Percentiles rank a stretch among this genome's conserved stretches.
Conservation (phyloP, 1,284 basidiomycete species). For the Omphalotus olearius region DNA sequence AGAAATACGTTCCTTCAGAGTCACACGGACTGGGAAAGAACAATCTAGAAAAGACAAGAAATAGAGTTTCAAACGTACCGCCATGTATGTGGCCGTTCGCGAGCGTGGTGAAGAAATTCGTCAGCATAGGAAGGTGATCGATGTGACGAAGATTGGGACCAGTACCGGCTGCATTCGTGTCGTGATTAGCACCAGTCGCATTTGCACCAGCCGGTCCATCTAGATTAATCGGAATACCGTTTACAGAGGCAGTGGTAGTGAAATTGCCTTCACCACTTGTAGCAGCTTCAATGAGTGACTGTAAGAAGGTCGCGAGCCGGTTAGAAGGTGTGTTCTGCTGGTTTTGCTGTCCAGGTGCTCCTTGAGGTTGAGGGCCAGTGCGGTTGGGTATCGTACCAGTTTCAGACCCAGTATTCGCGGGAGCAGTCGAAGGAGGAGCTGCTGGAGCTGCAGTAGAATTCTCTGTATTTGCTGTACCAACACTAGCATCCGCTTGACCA, state of each 20-base stretch:
- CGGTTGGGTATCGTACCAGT: no score
- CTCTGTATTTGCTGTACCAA: no score
- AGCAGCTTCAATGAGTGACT: conserved; percentile 4
- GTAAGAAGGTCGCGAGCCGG: background rate
- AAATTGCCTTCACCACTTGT: background rate
- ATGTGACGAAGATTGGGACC: background rate
- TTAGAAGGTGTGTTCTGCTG: background rate
- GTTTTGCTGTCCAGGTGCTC: no score
- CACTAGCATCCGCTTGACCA: no score
- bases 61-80: background rate
- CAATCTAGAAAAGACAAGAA: no score
- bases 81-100: background rate
- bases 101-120: background rate
- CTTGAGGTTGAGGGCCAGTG: no score
- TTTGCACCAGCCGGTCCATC: background rate
- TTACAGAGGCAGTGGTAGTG: background rate
- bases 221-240: background rate
- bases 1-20: no score
- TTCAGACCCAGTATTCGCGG: no score
- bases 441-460: no score
- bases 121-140: background rate
- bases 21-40: no score
- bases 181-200: no score
- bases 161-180: background rate
- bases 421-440: no score